These are phyloP conservation scores for Cladosporium sp. DNA, from an alignment of 2,329 filamentous ascomycete species.

Conservation along the genomic window DNA sequence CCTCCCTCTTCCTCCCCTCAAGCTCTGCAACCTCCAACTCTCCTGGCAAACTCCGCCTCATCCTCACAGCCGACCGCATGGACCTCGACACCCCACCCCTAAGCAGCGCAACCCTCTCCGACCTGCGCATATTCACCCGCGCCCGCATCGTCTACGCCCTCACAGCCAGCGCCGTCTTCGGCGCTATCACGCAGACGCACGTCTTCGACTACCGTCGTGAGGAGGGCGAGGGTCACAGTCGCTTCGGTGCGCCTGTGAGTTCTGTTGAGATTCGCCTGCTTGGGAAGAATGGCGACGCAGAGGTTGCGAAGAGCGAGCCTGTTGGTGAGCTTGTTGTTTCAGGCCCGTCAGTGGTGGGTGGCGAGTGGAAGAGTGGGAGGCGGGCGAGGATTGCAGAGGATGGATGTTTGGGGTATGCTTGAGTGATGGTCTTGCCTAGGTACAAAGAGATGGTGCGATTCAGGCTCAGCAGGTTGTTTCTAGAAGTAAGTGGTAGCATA, in stretches of 20 bases:
- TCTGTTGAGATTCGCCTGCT: conserved; percentile 66
- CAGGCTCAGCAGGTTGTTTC: too few relatives aligned
- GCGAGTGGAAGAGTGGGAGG: conserved; percentile 37
- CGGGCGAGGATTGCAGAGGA: conserved; percentile 1
- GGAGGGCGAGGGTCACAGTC: conserved; percentile 45
- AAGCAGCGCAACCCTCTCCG: conserved; percentile 66
- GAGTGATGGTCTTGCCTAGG: background rate
- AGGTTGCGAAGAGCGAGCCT: conserved; percentile 57
- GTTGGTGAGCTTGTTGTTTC: conserved; percentile 57
- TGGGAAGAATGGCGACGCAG: conserved; percentile 37
- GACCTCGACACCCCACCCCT: conserved; percentile 60
- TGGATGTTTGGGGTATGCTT: conserved; percentile 11
- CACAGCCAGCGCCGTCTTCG: conserved; percentile 76
- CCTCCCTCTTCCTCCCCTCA: conserved; percentile 59
- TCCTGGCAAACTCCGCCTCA: conserved; percentile 71
- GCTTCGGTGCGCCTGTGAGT: conserved; percentile 80
- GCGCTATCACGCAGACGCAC: conserved; percentile 81
- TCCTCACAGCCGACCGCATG: conserved; percentile 73
- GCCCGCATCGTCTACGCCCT: conserved; percentile 82
- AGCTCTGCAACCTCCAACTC: conserved; percentile 54
- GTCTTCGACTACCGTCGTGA: conserved; percentile 76
- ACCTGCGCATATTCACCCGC: conserved; percentile 75
- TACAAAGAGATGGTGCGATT: too few relatives aligned
- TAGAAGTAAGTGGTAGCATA: too few relatives aligned
- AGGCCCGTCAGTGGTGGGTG: conserved; percentile 70